Percentiles rank a stretch among this genome's conserved stretches.
phyloP scores from a whole-genome alignment of 192 early-diverging fungal genomes.

The Coemansia biformis region DNA sequence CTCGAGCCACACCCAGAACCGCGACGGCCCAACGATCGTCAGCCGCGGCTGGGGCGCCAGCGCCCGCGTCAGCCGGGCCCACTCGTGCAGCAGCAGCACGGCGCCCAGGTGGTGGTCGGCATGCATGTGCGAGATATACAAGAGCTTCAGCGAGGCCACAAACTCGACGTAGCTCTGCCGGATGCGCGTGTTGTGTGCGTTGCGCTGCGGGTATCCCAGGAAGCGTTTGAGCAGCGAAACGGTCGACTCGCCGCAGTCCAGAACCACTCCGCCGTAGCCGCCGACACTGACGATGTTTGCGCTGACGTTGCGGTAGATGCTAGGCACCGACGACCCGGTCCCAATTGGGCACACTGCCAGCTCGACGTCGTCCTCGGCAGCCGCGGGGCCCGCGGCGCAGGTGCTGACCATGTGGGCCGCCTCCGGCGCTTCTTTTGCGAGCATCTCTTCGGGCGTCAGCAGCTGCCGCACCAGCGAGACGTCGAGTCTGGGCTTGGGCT shows the following conservation, averaged over 20 bases:
- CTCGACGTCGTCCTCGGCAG: conserved; percentile 3
- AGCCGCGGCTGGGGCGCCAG: conserved; percentile 18
- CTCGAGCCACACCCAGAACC: conserved; percentile 44
- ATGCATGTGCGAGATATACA: conserved; percentile 95
- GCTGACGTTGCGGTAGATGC: conserved; percentile 89
- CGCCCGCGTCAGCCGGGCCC: conserved; percentile 55
- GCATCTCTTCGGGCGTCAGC: conserved; percentile 33
- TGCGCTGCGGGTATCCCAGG: conserved; percentile 54
- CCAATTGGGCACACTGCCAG: conserved; percentile 69
- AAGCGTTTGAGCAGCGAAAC: conserved; percentile 74
- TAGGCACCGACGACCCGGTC: conserved; percentile 85
- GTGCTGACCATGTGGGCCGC: not conserved
- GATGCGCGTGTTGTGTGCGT: conserved; percentile 39
- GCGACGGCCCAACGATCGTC: conserved; percentile 46
- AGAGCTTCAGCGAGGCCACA: conserved; percentile 55
- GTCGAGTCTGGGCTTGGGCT: conserved; percentile 59
- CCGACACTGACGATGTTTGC: conserved; percentile 69
- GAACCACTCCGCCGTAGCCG: conserved; percentile 59
- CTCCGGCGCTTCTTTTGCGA: not conserved
- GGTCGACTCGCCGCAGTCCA: conserved; percentile 91
- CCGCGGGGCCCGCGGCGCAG: not conserved
- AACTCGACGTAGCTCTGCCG: conserved; percentile 41
- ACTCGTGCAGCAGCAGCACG: conserved; percentile 63
- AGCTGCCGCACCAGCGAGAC: conserved; percentile 14
- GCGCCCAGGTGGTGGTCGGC: conserved; percentile 96